Evolutionary conservation across 2,329 filamentous ascomycete species (phyloP).

Genomic region (Cladosporium sp.): DNA sequence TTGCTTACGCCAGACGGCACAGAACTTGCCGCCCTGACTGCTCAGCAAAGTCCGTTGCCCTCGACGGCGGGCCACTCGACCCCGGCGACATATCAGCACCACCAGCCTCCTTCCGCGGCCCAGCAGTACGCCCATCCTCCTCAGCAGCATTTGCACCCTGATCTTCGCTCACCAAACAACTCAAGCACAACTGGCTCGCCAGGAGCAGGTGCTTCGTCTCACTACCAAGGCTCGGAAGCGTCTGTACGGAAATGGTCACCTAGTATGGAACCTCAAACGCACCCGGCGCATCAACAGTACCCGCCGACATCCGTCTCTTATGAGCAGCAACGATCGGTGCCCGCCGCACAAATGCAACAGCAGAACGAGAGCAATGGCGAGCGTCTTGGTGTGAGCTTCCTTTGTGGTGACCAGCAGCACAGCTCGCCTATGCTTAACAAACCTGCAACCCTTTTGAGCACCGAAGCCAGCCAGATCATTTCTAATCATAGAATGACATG

Average conservation of each 20-base stretch:
- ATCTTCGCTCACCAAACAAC: slow-evolving; percentile 21
- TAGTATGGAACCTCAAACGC: neutral
- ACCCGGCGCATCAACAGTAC: slow-evolving; percentile 12
- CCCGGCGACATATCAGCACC: neutral
- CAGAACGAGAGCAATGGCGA: slow-evolving; percentile 44
- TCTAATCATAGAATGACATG: slow-evolving; percentile 50
- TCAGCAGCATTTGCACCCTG: slow-evolving; percentile 31
- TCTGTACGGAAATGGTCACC: slow-evolving; percentile 17
- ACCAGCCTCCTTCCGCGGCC: slow-evolving; percentile 5
- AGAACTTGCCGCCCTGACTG: slow-evolving; percentile 47
- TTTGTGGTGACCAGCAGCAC: slow-evolving; percentile 54
- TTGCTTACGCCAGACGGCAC: slow-evolving; percentile 25
- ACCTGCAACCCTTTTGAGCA: too few species aligned
- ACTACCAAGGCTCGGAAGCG: neutral
- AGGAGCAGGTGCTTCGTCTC: neutral
- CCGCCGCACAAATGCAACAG: slow-evolving; percentile 12
- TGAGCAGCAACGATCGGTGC: slow-evolving; percentile 14
- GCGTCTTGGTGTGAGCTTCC: slow-evolving; percentile 67
- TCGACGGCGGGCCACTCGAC: slow-evolving; percentile 12
- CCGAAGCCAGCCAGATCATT: neutral
- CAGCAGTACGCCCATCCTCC: slow-evolving; percentile 11
- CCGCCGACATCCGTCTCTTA: slow-evolving; percentile 10
- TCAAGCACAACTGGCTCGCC: slow-evolving; percentile 4
- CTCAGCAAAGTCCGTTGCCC: slow-evolving; percentile 41
- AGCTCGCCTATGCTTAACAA: neutral